Percentiles rank a stretch among this genome's conserved stretches.
phyloP scores from a whole-genome alignment of 345 rosid species.

The Eucalyptus guilfoylei region DNA sequence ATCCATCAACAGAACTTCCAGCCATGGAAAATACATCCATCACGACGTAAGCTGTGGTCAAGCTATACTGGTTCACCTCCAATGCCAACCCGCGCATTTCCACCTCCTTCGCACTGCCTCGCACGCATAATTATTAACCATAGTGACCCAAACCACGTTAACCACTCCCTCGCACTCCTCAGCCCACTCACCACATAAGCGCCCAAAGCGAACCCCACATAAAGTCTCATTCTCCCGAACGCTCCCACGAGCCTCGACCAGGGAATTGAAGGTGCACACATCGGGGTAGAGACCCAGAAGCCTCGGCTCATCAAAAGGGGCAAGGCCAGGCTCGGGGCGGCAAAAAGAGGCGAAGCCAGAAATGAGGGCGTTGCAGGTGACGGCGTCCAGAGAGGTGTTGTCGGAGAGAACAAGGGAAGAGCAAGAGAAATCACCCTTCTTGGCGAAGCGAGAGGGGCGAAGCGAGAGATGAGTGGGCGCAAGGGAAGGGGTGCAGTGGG shows the following conservation, averaged over 20 bases:
- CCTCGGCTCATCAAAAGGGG: slow-evolving; percentile 10
- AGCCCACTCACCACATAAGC: slow-evolving; percentile 19
- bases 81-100: slow-evolving; percentile 12
- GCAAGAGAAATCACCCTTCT: background rate
- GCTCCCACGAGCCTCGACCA: slow-evolving; percentile 5
- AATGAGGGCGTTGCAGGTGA: slow-evolving; percentile 16
- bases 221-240: background rate
- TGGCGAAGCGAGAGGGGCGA: slow-evolving; percentile 12
- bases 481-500: slow-evolving; percentile 11
- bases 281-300: slow-evolving; percentile 8
- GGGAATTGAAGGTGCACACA: slow-evolving; percentile 17
- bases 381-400: slow-evolving; percentile 6
- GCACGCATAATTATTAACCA: background rate
- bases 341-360: slow-evolving; percentile 11
- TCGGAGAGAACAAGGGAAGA: slow-evolving; percentile 10
- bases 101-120: slow-evolving; percentile 4
- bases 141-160: slow-evolving; percentile 13
- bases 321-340: background rate
- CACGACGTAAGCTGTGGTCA: too few relatives aligned
- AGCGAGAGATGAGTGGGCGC: slow-evolving; percentile 18
- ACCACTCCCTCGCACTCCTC: slow-evolving; percentile 11
- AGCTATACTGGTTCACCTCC: slow-evolving; percentile 18
- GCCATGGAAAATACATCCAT: too few relatives aligned
- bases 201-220: background rate
- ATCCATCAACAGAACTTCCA: too few relatives aligned